Evolutionary conservation across 352 stramenopile genomes (phyloP), one percentile per base, ranked within the genome.

Genomic region (Pythium brachiatum): DNA sequence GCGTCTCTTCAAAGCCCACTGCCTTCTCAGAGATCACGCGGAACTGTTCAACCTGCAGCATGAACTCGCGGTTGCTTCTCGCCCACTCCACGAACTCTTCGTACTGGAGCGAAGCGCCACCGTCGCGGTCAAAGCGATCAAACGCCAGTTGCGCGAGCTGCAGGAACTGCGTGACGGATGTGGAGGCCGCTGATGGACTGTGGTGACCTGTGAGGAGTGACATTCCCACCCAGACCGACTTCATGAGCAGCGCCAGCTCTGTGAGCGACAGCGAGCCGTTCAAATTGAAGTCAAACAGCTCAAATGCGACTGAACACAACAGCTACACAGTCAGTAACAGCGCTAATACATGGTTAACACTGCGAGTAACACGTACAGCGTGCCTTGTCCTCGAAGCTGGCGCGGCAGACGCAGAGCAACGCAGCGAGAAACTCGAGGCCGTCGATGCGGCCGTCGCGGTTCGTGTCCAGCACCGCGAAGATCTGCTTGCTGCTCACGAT

Each of bases 81-180:
- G 86, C 82, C 84, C 86, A 93, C 7, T 81, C 70, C 55, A 95
- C 84, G 51, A 95, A 94, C 44, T 89, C 86, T 36, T 93, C 83
- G 44, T 86, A 91, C 15, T 75, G 70, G 1, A 95, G 75, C 18
- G 75, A 69, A 1, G 73, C 69, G 20, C 76, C 66, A 1, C 54
- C 65, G 16, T 76, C 70, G 36, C 79, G 79, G 29, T 89, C 78
- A 26, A 76, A 80, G 21, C 70, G 72, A 6, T 73, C 53, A 60
- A 93, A 93, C 0, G 83, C 81, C 16, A 68, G 76, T 54, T 83
- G 72, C 21, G 81, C 76, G 9, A 90, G 69, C 16, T 64, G 62
- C 23, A 89, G 64, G 48, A 79, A 89, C 47, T 6, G 39, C 1
- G 66, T 41, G 53, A 57, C 59, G 2, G 56, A 43, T 5, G 36